phyloP scores from a whole-genome alignment of 2,329 filamentous ascomycete species.

The Boeremia lycopersici region DNA sequence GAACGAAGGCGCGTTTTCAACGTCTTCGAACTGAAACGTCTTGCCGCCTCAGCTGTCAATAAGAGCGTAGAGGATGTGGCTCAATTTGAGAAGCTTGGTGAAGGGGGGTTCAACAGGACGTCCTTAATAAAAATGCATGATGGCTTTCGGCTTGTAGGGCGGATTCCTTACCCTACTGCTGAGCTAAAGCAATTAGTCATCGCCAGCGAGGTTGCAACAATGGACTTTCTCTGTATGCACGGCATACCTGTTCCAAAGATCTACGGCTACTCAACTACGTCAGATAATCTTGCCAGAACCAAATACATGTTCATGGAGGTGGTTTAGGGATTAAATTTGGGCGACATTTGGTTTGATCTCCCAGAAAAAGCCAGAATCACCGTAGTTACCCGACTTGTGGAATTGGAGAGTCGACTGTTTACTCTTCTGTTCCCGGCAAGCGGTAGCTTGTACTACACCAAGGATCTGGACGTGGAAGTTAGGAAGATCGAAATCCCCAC shows the following conservation, averaged over 20 bases:
- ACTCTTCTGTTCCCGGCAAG: constrained; percentile 37
- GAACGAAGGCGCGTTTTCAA: constrained; percentile 29
- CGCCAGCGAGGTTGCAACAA: constrained; percentile 49
- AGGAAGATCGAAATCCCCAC: constrained; percentile 23
- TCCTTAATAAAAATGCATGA: constrained; percentile 34
- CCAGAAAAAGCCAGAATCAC: constrained; percentile 27
- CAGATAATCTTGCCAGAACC: constrained; percentile 46
- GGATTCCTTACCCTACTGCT: constrained; percentile 32
- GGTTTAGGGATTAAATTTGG: constrained; percentile 41
- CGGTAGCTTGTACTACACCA: constrained; percentile 41
- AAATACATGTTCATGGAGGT: constrained; percentile 51
- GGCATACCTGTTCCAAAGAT: constrained; percentile 47
- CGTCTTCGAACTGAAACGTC: constrained; percentile 28
- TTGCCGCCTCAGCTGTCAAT: constrained; percentile 36
- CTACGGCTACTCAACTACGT: constrained; percentile 41
- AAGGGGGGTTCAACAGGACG: constrained; percentile 35
- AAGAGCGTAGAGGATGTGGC: constrained; percentile 26
- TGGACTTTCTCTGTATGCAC: constrained; percentile 41
- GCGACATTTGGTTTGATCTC: constrained; percentile 41
- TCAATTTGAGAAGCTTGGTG: constrained; percentile 31
- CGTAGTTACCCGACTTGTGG: constrained; percentile 34
- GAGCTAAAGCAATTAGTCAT: constrained; percentile 34
- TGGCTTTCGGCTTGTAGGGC: constrained; percentile 32
- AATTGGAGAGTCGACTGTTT: constrained; percentile 37
- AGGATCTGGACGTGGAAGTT: constrained; percentile 16